Conservation (phyloP, 2,329 filamentous ascomycete genomes). For the Aspergillus ustus region DNA sequence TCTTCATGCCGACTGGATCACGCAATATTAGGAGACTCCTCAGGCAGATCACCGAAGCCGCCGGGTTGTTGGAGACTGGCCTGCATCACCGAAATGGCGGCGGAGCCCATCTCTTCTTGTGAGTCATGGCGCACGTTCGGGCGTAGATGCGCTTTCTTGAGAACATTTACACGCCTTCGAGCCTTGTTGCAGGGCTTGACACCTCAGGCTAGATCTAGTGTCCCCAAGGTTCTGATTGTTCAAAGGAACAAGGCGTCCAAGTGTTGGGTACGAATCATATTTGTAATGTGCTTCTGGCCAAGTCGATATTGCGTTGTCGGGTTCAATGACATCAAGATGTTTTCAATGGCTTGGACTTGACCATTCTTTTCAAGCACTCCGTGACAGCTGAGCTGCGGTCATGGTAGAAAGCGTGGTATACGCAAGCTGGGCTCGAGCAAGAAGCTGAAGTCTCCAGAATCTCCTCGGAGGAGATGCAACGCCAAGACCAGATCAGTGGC, state of each 20-base stretch:
- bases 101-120: background rate
- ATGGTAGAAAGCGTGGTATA: background rate
- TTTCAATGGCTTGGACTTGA: background rate
- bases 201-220: slow-evolving; percentile 7
- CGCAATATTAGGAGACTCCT: slow-evolving; percentile 5
- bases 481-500: slow-evolving; percentile 2
- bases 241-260: slow-evolving; percentile 1
- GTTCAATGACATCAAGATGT: background rate
- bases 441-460: background rate
- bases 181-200: background rate
- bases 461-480: slow-evolving; percentile 2
- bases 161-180: background rate
- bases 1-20: slow-evolving; percentile 3
- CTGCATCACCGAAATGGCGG: background rate
- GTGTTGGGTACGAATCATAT: background rate
- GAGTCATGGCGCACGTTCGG: slow-evolving; percentile 10
- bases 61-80: background rate
- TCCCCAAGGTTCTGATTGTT: slow-evolving; percentile 3
- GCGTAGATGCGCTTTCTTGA: slow-evolving; percentile 5
- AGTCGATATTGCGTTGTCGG: background rate
- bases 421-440: background rate
- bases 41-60: background rate
- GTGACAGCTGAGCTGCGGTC: background rate
- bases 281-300: background rate
- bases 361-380: background rate